Base-by-base conservation (phyloP, 83 land plant genomes). In the Picea abies region DNA sequence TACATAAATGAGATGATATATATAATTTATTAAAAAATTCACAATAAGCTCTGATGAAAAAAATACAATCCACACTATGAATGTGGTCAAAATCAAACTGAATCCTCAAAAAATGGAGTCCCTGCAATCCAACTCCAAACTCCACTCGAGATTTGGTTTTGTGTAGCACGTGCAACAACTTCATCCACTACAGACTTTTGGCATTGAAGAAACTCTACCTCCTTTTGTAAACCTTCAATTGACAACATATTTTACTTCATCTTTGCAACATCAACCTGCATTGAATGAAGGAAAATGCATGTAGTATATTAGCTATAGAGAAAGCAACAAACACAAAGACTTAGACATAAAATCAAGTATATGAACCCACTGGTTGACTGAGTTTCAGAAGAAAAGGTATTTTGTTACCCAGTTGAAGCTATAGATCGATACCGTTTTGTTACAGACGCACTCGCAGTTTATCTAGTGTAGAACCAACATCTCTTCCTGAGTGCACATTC, bases 101-200 rank as follows among this genome's bases (percentile, higher is more conserved):
- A 47, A 68, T 84, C 81, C 79, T 78, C 73, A 83, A 81, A 89
- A 35, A 90, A 85, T 65, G 98, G 96, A 49, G 85, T 65, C 65
- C 98, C 98, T 56, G 98, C 98, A 41, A 97, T 90, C 99, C 99
- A 97, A 63, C 98, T 90, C 99, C 99, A 97, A 49, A 97, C 92
- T 4, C 98, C 96, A 63, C 96, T 94, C 9, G 91, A 89, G 49
- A 88, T 70, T 76, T 90, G 94, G 80, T 87, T 92, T 83, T 94
- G 96, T 73, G 90, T 92, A 14, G 95, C 95, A 56, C 49, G 84
- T 49, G 87, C 85, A 11, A 85, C 84, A 71, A 69, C 90, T 73
- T 85, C 76, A 63, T 89, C 92, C 20, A 89, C 65, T 25, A 82
- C 87, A 73, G 86, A 87, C 56, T 87, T 87, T 82, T 89, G 89